phyloP scores from a whole-genome alignment of 164 flowering plant species.

The Kalanchoe fedtschenkoi region DNA sequence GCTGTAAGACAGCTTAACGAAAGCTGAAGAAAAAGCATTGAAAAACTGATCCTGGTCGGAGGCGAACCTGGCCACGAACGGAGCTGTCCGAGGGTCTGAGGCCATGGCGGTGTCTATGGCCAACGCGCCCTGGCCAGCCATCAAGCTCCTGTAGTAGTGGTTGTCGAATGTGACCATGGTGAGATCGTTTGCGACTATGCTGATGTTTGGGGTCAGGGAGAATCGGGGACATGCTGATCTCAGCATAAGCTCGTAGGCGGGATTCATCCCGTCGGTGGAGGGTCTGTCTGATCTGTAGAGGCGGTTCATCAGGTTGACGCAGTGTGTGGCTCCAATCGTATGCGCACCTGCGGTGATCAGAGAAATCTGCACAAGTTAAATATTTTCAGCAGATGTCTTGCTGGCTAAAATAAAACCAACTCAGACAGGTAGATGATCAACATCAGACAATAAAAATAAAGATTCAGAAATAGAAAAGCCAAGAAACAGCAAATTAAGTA shows the following conservation, averaged over 20 bases:
- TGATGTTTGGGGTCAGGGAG: slow-evolving; percentile 13
- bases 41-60: slow-evolving; percentile 23
- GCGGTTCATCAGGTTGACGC: slow-evolving; percentile 25
- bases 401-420: not conserved
- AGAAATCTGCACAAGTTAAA: not conserved
- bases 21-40: slow-evolving; percentile 37
- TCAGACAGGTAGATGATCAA: not conserved
- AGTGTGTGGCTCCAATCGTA: slow-evolving; percentile 43
- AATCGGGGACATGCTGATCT: slow-evolving; percentile 20
- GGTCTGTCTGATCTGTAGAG: slow-evolving; percentile 4
- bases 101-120: slow-evolving; percentile 33
- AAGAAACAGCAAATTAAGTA: not conserved
- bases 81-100: slow-evolving; percentile 28
- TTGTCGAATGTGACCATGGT: slow-evolving; percentile 32
- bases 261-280: slow-evolving; percentile 2
- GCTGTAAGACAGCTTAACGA: slow-evolving; percentile 31
- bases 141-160: slow-evolving; percentile 24
- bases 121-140: slow-evolving; percentile 30
- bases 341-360: slow-evolving; percentile 33
- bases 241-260: slow-evolving; percentile 14
- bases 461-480: not conserved
- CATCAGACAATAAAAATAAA: not conserved
- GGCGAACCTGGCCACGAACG: slow-evolving; percentile 21
- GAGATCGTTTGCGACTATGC: slow-evolving; percentile 33
- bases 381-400: not conserved